Evolutionary conservation across 352 stramenopile species (phyloP).

Genomic region (Phytophthora sp.): DNA sequence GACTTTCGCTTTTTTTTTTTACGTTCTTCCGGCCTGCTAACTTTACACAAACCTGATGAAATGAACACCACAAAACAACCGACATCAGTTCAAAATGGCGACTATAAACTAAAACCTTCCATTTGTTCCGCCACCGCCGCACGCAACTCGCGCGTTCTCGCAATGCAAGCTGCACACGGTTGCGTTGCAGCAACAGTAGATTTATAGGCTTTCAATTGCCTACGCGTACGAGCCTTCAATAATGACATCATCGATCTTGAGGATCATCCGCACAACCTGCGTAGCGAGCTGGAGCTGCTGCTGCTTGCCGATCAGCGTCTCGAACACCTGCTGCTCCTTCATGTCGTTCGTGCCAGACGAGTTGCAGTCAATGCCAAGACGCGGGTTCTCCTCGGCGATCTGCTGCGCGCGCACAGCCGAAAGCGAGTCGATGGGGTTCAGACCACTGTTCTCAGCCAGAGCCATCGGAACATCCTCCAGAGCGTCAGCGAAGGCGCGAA

Average conservation of each 20-base stretch:
- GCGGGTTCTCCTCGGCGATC: conserved; percentile 94
- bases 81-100: too few relatives aligned
- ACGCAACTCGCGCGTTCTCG: conserved; percentile 5
- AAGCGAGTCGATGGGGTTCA: conserved; percentile 98
- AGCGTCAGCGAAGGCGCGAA: conserved; percentile 98
- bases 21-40: too few relatives aligned
- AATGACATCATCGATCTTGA: conserved; percentile 99
- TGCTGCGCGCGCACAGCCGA: conserved; percentile 96
- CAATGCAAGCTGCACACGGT: background rate
- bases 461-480: conserved; percentile 99
- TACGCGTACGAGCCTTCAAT: conserved; percentile 92
- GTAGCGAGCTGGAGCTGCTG: conserved; percentile 99
- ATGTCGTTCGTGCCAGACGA: conserved; percentile 95
- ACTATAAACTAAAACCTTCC: conserved; percentile 42
- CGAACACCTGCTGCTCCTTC: conserved; percentile 99
- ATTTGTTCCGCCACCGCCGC: conserved; percentile 20
- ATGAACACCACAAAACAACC: too few relatives aligned
- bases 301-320: conserved; percentile 99
- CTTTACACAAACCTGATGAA: too few relatives aligned
- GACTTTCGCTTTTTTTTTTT: too few relatives aligned
- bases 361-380: conserved; percentile 97
- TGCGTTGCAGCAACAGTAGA: conserved; percentile 13
- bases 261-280: conserved; percentile 99
- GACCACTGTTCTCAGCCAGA: conserved; percentile 98
- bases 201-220: conserved; percentile 28